phyloP scores from a whole-genome alignment of 352 stramenopile species.

The Thraustochytrium sp. region DNA sequence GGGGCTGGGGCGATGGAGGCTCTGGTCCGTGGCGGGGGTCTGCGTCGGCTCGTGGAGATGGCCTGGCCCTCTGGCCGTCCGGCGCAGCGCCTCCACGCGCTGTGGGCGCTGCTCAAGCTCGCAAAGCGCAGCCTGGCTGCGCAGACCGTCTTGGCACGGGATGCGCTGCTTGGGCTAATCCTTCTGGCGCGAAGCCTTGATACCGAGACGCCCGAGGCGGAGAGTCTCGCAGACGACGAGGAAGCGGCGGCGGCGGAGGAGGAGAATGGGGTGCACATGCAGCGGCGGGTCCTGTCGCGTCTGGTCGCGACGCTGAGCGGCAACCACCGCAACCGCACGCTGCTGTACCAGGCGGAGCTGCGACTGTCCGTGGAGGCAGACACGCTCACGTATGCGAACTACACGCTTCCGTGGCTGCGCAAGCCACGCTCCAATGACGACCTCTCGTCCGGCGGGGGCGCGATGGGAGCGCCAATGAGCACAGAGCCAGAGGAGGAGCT shows the following conservation, averaged over 20 bases:
- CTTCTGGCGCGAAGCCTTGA: background rate
- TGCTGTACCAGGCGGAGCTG: background rate
- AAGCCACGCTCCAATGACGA: background rate
- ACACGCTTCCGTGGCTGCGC: background rate
- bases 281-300: background rate
- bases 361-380: background rate
- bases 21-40: background rate
- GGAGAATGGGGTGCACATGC: background rate
- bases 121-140: background rate
- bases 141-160: background rate
- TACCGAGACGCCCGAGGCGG: background rate
- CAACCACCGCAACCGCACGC: background rate
- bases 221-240: no score
- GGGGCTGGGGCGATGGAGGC: background rate
- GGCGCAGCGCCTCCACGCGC: background rate
- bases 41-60: background rate
- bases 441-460: background rate
- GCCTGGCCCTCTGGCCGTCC: background rate
- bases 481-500: background rate
- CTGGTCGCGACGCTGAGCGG: background rate
- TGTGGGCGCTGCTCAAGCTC: background rate
- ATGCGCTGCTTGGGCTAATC: background rate
- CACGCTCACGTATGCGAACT: background rate
- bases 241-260: background rate
- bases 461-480: background rate